phyloP scores from a whole-genome alignment of 2,329 filamentous ascomycete genomes.

The Amauroascus niger region DNA sequence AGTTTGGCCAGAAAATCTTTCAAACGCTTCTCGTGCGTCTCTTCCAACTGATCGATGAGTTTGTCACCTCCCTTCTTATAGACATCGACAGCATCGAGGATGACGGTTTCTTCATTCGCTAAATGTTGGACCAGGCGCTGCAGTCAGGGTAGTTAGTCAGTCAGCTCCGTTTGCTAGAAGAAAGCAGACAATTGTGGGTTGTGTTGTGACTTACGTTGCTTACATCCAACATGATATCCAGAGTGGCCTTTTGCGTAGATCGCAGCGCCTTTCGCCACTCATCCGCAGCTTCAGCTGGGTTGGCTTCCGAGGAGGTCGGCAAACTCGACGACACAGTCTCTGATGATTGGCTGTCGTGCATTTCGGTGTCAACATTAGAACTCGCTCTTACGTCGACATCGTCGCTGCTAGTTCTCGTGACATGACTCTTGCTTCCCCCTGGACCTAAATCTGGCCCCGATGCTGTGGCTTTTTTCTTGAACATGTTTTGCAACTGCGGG shows the following conservation, averaged over 20 bases:
- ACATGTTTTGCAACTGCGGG: too few relatives aligned
- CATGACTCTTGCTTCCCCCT: neutral
- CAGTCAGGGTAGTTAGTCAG: neutral
- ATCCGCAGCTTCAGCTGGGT: neutral
- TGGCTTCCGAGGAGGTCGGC: neutral
- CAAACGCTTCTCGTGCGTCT: constrained; percentile 33
- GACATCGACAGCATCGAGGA: constrained; percentile 36
- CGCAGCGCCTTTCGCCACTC: constrained; percentile 8
- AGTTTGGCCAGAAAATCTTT: constrained; percentile 26
- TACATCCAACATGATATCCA: constrained; percentile 23
- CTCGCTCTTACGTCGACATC: neutral
- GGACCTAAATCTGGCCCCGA: neutral
- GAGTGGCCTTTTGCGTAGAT: constrained; percentile 13
- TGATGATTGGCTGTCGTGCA: neutral
- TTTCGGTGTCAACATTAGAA: neutral
- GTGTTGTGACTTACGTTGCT: constrained; percentile 23
- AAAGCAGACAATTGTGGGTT: neutral
- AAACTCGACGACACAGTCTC: neutral
- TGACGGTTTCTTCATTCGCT: constrained; percentile 38
- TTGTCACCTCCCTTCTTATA: constrained; percentile 37
- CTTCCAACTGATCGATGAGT: constrained; percentile 37
- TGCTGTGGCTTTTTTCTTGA: neutral
- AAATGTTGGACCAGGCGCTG: constrained; percentile 39
- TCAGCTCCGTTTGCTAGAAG: neutral
- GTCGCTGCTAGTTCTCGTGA: neutral